A percentile compares a stretch with the other conserved stretches of the same genome.
Evolutionary conservation across 768 basidiomycete species (phyloP).

Genomic region (Rhodosporidiobolus odoratus): DNA sequence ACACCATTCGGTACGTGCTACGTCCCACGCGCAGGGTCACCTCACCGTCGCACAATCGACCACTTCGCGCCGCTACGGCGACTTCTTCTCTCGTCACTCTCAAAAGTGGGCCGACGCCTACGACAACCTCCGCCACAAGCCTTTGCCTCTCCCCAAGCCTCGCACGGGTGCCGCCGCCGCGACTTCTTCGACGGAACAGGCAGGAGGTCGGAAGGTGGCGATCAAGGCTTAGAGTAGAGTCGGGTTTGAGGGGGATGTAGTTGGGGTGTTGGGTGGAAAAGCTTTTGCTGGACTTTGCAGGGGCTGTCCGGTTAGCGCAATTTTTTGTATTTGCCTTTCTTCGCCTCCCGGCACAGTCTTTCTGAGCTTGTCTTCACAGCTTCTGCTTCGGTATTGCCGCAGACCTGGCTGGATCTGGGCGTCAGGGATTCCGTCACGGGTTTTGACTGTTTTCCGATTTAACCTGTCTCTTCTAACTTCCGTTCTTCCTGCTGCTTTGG

Average conservation of each 20-base stretch:
- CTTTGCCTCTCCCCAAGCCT: constrained; percentile 33
- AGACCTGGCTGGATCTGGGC: too few species aligned
- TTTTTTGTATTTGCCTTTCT: not conserved
- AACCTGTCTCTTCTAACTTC: too few species aligned
- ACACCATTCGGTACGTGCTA: too few species aligned
- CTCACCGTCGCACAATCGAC: constrained; percentile 94
- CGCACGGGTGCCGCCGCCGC: constrained; percentile 5
- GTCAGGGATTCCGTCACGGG: too few species aligned
- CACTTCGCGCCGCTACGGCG: constrained; percentile 84
- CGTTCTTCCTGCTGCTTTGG: too few species aligned
- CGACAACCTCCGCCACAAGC: constrained; percentile 33
- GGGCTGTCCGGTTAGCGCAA: too few species aligned
- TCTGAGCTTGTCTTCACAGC: not conserved
- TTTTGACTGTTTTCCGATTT: too few species aligned
- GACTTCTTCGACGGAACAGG: too few species aligned
- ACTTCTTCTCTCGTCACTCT: constrained; percentile 79
- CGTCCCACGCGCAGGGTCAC: constrained; percentile 89
- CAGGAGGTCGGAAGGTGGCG: constrained; percentile 1
- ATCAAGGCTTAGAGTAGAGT: not conserved
- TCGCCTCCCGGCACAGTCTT: not conserved
- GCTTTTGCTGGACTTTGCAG: not conserved
- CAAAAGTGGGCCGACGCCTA: constrained; percentile 28
- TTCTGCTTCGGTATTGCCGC: not conserved
- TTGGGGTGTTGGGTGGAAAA: not conserved
- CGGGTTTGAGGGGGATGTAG: not conserved